phyloP scores from a whole-genome alignment of 2,329 filamentous ascomycete species.

The Cordyceps cicadae region DNA sequence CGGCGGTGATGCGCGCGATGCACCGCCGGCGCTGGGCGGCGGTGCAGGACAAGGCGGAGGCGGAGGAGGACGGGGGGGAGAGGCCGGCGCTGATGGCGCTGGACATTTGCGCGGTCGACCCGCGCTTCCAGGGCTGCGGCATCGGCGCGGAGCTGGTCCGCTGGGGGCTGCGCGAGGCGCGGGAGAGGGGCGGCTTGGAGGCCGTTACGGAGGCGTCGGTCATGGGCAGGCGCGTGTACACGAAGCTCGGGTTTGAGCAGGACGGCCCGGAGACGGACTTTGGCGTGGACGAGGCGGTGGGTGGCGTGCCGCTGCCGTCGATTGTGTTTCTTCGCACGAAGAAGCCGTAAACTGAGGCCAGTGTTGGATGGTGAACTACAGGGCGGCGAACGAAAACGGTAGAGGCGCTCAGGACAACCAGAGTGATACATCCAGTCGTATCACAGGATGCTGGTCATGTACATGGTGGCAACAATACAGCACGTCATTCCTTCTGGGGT shows the following conservation, averaged over 20 bases:
- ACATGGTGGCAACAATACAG: too few relatives aligned
- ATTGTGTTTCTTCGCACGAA: conserved; percentile 40
- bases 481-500: too few relatives aligned
- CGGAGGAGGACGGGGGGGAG: too few relatives aligned
- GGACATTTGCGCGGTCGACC: conserved; percentile 44
- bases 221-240: conserved; percentile 40
- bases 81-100: conserved; percentile 42
- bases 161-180: conserved; percentile 39
- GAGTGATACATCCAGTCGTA: too few relatives aligned
- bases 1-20: conserved; percentile 36
- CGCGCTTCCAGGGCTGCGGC: conserved; percentile 42
- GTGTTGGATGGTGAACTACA: not conserved
- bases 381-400: too few relatives aligned
- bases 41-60: conserved; percentile 30
- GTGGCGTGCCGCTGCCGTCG: conserved; percentile 26
- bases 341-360: not conserved
- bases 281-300: conserved; percentile 33
- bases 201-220: conserved; percentile 37
- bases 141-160: conserved; percentile 36
- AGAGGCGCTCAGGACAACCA: too few relatives aligned
- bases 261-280: conserved; percentile 35
- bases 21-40: conserved; percentile 34
- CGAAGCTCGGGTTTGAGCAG: conserved; percentile 36
- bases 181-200: conserved; percentile 32
- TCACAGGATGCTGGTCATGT: too few relatives aligned